Conservation (phyloP, 306 rosid genomes). For the Ammopiptanthus mongolicus region DNA sequence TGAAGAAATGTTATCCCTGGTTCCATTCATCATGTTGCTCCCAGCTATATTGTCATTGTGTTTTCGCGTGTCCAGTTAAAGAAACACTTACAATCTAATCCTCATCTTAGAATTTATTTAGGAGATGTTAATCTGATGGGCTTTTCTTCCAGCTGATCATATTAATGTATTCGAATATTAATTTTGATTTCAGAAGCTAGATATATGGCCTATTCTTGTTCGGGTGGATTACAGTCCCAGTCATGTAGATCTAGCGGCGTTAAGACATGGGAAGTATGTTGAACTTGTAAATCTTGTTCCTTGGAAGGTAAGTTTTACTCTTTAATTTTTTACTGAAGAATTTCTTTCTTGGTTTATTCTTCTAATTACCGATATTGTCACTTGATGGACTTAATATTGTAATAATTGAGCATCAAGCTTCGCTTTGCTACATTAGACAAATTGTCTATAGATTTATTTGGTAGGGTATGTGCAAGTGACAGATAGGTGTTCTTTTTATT, state of each 20-base stretch:
- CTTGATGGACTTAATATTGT: conserved; percentile 1
- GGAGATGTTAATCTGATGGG: conserved; percentile 3
- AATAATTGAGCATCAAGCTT: background rate
- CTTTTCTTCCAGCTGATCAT: conserved; percentile 1
- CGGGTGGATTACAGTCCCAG: conserved; percentile 91
- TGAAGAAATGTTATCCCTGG: background rate
- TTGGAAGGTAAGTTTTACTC: conserved; percentile 72
- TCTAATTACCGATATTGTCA: background rate
- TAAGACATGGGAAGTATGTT: conserved; percentile 81
- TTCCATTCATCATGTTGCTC: conserved; percentile 5
- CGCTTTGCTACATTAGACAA: background rate
- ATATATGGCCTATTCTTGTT: conserved; percentile 73
- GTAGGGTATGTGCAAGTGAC: background rate
- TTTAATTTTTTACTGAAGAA: background rate
- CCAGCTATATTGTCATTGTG: conserved; percentile 7
- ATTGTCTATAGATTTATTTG: background rate
- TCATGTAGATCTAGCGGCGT: conserved; percentile 80
- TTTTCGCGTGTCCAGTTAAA: conserved; percentile 1
- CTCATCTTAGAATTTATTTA: conserved; percentile 5
- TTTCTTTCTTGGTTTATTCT: background rate
- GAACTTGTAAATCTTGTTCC: conserved; percentile 92
- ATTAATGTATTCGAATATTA: conserved; percentile 22
- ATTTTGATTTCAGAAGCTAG: conserved; percentile 69
- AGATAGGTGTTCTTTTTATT: background rate
- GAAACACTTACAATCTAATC: background rate